phyloP scores from a whole-genome alignment of 1,284 basidiomycete species.

The Cutaneotrichosporon cutaneum region DNA sequence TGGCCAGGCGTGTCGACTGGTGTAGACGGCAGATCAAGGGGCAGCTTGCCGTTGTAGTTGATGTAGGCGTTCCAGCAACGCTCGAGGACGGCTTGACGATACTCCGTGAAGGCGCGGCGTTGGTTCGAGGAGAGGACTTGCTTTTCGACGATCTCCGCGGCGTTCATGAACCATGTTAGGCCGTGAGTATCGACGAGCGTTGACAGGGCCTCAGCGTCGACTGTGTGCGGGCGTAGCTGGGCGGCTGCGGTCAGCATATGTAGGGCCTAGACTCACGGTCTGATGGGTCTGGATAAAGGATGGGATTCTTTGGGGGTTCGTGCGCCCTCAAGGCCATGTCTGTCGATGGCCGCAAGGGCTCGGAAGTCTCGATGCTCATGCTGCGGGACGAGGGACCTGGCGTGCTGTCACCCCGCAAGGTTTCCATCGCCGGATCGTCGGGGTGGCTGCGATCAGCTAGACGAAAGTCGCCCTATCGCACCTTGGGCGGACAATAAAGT shows the following conservation, averaged over 20 bases:
- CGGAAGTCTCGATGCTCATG: not conserved
- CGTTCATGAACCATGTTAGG: slow-evolving; percentile 23
- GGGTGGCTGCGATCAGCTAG: not conserved
- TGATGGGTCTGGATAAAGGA: not conserved
- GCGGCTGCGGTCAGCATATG: not conserved
- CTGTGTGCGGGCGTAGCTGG: not conserved
- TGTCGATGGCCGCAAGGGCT: not conserved
- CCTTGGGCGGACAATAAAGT: slow-evolving; percentile 8
- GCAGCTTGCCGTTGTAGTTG: slow-evolving; percentile 17
- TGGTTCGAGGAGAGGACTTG: slow-evolving; percentile 17
- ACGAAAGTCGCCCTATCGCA: not conserved
- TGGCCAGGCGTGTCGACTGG: not conserved
- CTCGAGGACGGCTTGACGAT: slow-evolving; percentile 15
- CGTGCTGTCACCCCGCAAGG: not conserved
- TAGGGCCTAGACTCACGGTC: not conserved
- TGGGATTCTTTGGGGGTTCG: not conserved
- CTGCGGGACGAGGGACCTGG: not conserved
- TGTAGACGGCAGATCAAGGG: slow-evolving; percentile 1
- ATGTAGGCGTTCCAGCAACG: slow-evolving; percentile 21
- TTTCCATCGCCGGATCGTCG: not conserved
- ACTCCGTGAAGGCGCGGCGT: slow-evolving; percentile 16
- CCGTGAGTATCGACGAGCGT: slow-evolving; percentile 13
- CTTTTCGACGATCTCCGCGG: slow-evolving; percentile 16
- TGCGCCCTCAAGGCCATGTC: no score
- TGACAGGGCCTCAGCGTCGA: slow-evolving; percentile 6